These are phyloP conservation scores for Rhodotorula sp. DNA, from an alignment of 1,284 basidiomycete species.

Conservation along the genomic window DNA sequence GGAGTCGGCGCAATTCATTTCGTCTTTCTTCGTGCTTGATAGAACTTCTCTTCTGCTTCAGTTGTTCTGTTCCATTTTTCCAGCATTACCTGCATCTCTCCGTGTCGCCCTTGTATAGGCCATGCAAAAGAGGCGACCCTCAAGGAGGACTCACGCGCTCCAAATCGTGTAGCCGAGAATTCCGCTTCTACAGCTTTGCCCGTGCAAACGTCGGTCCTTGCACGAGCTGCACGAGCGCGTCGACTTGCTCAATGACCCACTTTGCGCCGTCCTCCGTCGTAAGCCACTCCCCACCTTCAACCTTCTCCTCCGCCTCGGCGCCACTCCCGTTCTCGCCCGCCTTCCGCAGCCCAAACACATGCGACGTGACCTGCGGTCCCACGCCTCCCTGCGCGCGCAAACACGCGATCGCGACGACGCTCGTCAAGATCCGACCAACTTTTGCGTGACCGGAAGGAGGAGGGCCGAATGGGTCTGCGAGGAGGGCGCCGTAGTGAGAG, in stretches of 20 bases:
- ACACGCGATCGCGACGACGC: slow-evolving; percentile 85
- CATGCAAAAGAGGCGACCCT: neutral
- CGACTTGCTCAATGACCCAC: slow-evolving; percentile 87
- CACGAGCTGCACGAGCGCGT: slow-evolving; percentile 71
- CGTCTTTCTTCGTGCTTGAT: too few relatives aligned
- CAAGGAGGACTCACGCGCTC: neutral
- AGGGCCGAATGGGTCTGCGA: slow-evolving; percentile 58
- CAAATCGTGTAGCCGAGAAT: slow-evolving; percentile 4
- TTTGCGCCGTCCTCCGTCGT: slow-evolving; percentile 83
- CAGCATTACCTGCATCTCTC: neutral
- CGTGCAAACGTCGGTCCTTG: slow-evolving; percentile 55
- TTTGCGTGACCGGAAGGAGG: slow-evolving; percentile 49
- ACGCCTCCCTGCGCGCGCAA: slow-evolving; percentile 81
- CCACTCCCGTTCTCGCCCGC: slow-evolving; percentile 50
- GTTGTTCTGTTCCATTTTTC: neutral
- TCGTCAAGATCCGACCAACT: slow-evolving; percentile 69
- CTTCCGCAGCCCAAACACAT: slow-evolving; percentile 76
- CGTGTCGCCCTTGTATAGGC: too few relatives aligned
- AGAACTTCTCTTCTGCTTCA: neutral
- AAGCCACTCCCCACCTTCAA: slow-evolving; percentile 69
- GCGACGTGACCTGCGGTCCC: slow-evolving; percentile 84
- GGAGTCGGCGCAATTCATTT: too few relatives aligned
- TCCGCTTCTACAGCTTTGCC: slow-evolving; percentile 62
- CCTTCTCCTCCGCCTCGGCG: slow-evolving; percentile 55
- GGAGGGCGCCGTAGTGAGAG: slow-evolving; percentile 78